These are phyloP conservation scores for Ochromonadaceae sp. DNA, from an alignment of 352 stramenopile species.

Conservation along the genomic window DNA sequence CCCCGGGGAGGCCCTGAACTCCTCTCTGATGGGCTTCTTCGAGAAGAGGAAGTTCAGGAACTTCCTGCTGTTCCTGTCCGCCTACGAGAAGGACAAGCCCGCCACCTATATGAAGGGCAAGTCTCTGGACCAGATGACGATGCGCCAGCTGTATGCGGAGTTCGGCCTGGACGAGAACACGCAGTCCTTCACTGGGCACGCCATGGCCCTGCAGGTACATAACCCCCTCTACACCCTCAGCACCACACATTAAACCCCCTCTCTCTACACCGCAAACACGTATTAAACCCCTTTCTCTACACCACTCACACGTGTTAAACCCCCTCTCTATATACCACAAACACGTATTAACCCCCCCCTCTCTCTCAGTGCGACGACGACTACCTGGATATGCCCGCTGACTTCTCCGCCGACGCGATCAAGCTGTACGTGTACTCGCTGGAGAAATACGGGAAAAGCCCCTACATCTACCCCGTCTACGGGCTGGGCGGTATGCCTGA, in stretches of 20 bases:
- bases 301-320: constrained; percentile 18
- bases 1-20: constrained; percentile 81
- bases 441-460: constrained; percentile 79
- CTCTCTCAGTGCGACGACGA: constrained; percentile 34
- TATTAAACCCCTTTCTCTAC: no score
- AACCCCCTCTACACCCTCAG: no score
- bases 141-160: constrained; percentile 92
- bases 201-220: constrained; percentile 97
- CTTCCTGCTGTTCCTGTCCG: constrained; percentile 92
- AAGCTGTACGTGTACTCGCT: constrained; percentile 97
- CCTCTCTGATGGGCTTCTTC: constrained; percentile 95
- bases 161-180: constrained; percentile 94
- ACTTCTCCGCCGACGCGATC: constrained; percentile 83
- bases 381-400: constrained; percentile 65
- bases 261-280: constrained; percentile 71
- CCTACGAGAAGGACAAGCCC: constrained; percentile 79
- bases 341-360: background rate
- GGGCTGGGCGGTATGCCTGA: constrained; percentile 92
- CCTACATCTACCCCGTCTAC: constrained; percentile 99
- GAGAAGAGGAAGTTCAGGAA: constrained; percentile 97
- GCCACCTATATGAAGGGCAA: constrained; percentile 51
- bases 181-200: constrained; percentile 97
- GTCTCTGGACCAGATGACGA: constrained; percentile 86
- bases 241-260: no score
- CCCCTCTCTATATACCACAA: background rate